Base-by-base conservation (phyloP, 345 rosid genomes). In the Physaria fendleri region DNA sequence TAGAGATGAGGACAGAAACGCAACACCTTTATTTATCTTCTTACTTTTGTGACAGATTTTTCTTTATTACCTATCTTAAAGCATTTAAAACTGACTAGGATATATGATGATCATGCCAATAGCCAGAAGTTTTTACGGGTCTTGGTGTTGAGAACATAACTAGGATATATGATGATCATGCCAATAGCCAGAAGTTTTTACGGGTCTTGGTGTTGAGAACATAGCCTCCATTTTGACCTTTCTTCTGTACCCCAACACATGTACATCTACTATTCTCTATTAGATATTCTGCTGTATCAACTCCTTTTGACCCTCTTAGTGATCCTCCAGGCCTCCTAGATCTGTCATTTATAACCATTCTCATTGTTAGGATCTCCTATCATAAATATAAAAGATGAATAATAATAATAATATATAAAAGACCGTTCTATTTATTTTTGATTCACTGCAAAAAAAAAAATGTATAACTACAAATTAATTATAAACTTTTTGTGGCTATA, bases 71-170 rank as follows among this genome's bases (percentile, higher is more conserved):
- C 59, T 57, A 66, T 50, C 10, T 24, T 40, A 44, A 68, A 52
- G 34, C 46, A 50, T 32, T 17, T 27, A 40, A 49, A 67, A 67
- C 73, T 68, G 73, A 44, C 62, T 68, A 34, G 25, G 41, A 48
- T 5, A 18, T 6, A n/a, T 20, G n/a, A 51, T 50, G 46, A 38
- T 69, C 65, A 89, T n/a, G 98, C 95, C 48, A 92, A 76, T 13
- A 88, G 93, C 95, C 98, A 88, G 73, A 86, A 88, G 60, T 92
- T 92, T 69, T 78, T 84, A 28, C 77, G 87, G 17, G 90, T 82
- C 78, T 86, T 92, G 15, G 93, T 78, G 66, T 88, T 92, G 65
- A 86, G 90, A 54, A 88, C 85, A 67, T 85, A 88, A 14, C 98
- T n/a, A n/a, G n/a, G n/a, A 30, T 5, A 18, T 6, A n/a, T 20